Percentiles rank a stretch among this genome's conserved stretches.
Conservation (phyloP, 164 flowering plant species). For the Kingdonia uniflora region DNA sequence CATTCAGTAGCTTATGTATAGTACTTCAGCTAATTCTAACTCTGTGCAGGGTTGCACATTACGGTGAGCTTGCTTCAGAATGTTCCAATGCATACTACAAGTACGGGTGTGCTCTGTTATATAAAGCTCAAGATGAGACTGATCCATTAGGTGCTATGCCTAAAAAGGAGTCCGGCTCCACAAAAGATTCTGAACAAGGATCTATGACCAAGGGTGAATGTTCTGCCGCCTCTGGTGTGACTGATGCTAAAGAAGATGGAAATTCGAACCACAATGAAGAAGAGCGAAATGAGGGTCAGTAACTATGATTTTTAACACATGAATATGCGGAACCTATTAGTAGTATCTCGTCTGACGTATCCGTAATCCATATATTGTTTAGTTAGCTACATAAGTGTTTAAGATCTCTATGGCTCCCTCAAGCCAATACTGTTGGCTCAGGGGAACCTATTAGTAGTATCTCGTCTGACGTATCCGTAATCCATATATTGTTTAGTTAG, state of each 20-base stretch:
- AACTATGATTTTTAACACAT: too few species aligned
- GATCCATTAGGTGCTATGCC: constrained; percentile 72
- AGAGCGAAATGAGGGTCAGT: constrained; percentile 39
- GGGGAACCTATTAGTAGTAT: too few species aligned
- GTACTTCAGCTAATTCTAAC: neutral
- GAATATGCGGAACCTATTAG: too few species aligned
- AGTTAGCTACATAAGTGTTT: too few species aligned
- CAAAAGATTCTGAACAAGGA: constrained; percentile 25
- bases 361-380: too few species aligned
- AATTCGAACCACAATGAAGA: constrained; percentile 23
- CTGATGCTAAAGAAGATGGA: constrained; percentile 27
- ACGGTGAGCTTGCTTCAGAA: constrained; percentile 85
- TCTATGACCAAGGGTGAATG: constrained; percentile 32
- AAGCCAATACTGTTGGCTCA: too few species aligned
- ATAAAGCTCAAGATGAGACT: constrained; percentile 91
- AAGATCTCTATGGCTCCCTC: too few species aligned
- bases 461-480: too few species aligned
- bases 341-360: too few species aligned
- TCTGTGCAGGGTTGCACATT: constrained; percentile 56
- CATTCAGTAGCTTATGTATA: too few species aligned
- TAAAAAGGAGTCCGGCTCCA: constrained; percentile 46
- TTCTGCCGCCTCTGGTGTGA: constrained; percentile 43
- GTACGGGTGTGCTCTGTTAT: constrained; percentile 76
- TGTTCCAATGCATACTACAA: constrained; percentile 68
- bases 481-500: too few species aligned